phyloP scores from a whole-genome alignment of 768 basidiomycete species.

The Amanita thiersii region DNA sequence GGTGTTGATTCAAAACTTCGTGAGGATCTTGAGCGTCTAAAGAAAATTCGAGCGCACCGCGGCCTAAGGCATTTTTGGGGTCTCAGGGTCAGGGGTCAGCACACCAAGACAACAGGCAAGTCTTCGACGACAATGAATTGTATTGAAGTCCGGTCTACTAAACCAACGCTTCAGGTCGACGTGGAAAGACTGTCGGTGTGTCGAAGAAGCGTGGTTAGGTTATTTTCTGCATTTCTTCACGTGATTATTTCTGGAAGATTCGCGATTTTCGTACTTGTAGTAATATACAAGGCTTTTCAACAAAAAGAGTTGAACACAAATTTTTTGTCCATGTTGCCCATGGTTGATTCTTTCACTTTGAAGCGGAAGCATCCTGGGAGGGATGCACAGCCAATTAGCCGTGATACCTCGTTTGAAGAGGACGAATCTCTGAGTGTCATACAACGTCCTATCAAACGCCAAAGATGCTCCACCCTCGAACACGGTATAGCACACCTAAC shows the following conservation, averaged over 20 bases:
- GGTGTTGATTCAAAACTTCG: slow-evolving; percentile 96
- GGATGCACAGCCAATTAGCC: neutral
- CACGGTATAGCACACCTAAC: slow-evolving; percentile 48
- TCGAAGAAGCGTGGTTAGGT: slow-evolving; percentile 76
- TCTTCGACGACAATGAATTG: slow-evolving; percentile 9
- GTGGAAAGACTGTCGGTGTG: slow-evolving; percentile 94
- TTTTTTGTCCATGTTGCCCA: slow-evolving; percentile 28
- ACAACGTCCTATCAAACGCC: slow-evolving; percentile 30
- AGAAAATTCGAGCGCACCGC: slow-evolving; percentile 98
- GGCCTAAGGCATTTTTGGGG: slow-evolving; percentile 93
- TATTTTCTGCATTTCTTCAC: neutral
- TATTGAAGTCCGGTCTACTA: slow-evolving; percentile 4
- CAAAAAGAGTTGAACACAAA: slow-evolving; percentile 19
- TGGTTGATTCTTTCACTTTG: slow-evolving; percentile 30
- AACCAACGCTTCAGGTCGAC: slow-evolving; percentile 53
- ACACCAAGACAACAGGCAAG: slow-evolving; percentile 97
- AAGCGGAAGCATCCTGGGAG: slow-evolving; percentile 32
- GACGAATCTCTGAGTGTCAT: slow-evolving; percentile 10
- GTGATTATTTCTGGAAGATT: slow-evolving; percentile 7
- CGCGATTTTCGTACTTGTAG: neutral
- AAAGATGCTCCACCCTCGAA: slow-evolving; percentile 42
- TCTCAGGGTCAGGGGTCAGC: slow-evolving; percentile 93
- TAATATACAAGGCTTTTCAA: neutral
- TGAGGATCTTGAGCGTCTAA: slow-evolving; percentile 95
- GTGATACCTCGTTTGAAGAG: slow-evolving; percentile 7